These are phyloP conservation scores for Ambrosia trifida DNA, from an alignment of 129 eudicot species.

Conservation along the genomic window DNA sequence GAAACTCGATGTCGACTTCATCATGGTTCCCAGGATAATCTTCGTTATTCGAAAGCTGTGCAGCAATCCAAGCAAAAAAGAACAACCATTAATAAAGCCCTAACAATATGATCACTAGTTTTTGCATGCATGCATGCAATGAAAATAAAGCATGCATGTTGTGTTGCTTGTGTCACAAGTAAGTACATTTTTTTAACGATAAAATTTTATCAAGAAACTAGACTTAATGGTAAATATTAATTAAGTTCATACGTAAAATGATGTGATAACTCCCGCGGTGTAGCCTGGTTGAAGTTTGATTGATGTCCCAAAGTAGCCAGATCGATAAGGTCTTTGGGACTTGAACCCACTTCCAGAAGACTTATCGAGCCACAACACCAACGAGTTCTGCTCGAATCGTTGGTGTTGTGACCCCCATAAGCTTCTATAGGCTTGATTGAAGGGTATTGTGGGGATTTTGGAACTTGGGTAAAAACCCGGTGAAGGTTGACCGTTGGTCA, in stretches of 20 bases:
- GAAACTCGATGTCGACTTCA: conserved; percentile 80
- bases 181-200: too few relatives aligned
- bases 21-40: conserved; percentile 78
- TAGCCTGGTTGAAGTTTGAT: conserved; percentile 91
- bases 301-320: conserved; percentile 71
- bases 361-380: conserved; percentile 73
- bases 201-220: too few relatives aligned
- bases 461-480: conserved; percentile 91
- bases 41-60: conserved; percentile 74
- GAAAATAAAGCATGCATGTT: not conserved
- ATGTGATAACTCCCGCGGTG: conserved; percentile 86
- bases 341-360: conserved; percentile 88
- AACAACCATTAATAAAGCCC: not conserved
- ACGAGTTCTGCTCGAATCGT: conserved; percentile 45
- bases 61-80: not conserved
- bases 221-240: too few relatives aligned
- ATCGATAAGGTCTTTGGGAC: conserved; percentile 51
- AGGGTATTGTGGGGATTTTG: conserved; percentile 46
- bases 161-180: conserved; percentile 16
- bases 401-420: conserved; percentile 94
- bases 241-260: conserved; percentile 57
- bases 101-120: not conserved
- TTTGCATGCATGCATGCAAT: conserved; percentile 22
- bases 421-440: conserved; percentile 56
- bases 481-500: conserved; percentile 64